phyloP scores from a whole-genome alignment of 805 yeast genomes.

The Candida khao-thaluensis region DNA sequence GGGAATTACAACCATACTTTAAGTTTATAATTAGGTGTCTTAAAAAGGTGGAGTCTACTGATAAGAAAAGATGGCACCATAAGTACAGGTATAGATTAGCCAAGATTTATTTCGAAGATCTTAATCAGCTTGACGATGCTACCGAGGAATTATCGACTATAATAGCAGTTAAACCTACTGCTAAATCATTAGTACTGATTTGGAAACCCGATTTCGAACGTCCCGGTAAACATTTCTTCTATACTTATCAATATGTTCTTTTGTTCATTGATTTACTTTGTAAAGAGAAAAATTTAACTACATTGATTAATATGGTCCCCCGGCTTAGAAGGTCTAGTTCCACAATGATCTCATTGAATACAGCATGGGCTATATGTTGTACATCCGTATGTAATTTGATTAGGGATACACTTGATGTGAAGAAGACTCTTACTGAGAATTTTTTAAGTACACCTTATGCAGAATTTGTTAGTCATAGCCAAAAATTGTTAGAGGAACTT shows the following conservation, averaged over 20 bases:
- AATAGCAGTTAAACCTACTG: conserved; percentile 63
- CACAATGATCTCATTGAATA: conserved; percentile 64
- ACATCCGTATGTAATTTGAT: conserved; percentile 50
- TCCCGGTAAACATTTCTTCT: conserved; percentile 89
- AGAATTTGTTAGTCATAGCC: conserved; percentile 41
- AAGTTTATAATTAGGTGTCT: conserved; percentile 45
- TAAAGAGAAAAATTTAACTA: conserved; percentile 53
- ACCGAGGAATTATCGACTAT: conserved; percentile 60
- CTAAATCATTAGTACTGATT: conserved; percentile 72
- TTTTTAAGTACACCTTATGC: conserved; percentile 47
- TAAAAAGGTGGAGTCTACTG: conserved; percentile 49
- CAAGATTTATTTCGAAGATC: conserved; percentile 53
- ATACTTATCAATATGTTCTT: conserved; percentile 64
- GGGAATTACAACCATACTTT: conserved; percentile 28
- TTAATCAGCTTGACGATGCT: conserved; percentile 54
- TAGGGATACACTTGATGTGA: conserved; percentile 43
- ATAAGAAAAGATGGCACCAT: conserved; percentile 91
- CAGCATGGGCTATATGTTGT: conserved; percentile 67
- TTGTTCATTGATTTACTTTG: conserved; percentile 60
- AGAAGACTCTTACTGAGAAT: conserved; percentile 49
- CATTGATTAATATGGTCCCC: conserved; percentile 60
- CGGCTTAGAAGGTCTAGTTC: conserved; percentile 77
- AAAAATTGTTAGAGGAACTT: conserved; percentile 25
- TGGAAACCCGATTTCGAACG: conserved; percentile 94
- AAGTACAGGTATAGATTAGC: conserved; percentile 76